Percentiles rank a stretch among this genome's conserved stretches.
phyloP scores from a whole-genome alignment of 345 rosid genomes.

The Salix dunnii region DNA sequence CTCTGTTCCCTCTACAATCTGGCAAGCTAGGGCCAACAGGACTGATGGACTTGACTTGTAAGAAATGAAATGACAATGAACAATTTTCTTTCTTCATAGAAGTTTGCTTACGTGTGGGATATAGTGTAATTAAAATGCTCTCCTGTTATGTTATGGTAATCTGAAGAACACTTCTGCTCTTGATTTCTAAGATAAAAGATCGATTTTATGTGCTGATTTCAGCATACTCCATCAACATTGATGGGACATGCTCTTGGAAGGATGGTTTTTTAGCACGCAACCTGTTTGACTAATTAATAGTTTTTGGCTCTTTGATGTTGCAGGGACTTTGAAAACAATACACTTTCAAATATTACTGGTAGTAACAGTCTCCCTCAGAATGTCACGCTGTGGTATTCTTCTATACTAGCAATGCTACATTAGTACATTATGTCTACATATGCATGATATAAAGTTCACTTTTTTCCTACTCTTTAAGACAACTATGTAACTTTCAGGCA shows the following conservation, averaged over 20 bases:
- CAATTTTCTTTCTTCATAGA: background rate
- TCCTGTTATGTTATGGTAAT: background rate
- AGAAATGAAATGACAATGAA: constrained; percentile 25
- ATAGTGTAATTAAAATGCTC: background rate
- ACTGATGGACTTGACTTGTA: constrained; percentile 58
- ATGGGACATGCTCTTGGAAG: background rate
- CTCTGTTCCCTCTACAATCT: constrained; percentile 58
- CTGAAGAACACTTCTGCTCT: background rate
- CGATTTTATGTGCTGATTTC: constrained; percentile 4
- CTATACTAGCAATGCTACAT: constrained; percentile 19
- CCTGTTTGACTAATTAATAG: constrained; percentile 10
- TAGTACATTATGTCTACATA: constrained; percentile 2
- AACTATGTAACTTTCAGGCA: background rate
- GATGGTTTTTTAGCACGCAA: background rate
- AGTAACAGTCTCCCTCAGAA: constrained; percentile 58
- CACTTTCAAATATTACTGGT: constrained; percentile 52
- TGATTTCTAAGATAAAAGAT: background rate
- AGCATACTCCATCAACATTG: background rate
- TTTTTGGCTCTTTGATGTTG: constrained; percentile 15
- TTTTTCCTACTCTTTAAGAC: no score
- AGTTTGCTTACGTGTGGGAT: background rate
- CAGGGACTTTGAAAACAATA: constrained; percentile 85
- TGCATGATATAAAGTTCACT: background rate
- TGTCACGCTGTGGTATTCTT: constrained; percentile 71
- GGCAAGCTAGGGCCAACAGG: constrained; percentile 63